Evolutionary conservation across 805 yeast species (phyloP).

Genomic region (Danielia oregonensis): DNA sequence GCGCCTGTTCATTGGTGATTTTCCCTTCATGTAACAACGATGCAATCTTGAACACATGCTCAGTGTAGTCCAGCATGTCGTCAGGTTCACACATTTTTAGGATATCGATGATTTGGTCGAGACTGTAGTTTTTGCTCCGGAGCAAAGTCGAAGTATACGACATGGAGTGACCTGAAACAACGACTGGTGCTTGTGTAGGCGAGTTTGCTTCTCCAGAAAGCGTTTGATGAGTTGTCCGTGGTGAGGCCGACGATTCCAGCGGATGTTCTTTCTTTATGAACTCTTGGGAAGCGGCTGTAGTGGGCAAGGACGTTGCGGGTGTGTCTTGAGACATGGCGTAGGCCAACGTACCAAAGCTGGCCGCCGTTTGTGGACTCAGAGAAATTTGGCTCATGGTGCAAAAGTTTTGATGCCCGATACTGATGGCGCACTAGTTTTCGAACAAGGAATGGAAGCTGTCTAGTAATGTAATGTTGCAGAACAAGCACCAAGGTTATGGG

Average conservation of each 20-base stretch:
- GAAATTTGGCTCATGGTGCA: constrained; percentile 1
- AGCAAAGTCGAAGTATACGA: neutral
- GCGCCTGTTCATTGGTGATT: constrained; percentile 11
- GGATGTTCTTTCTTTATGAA: too few relatives aligned
- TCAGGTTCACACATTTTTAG: constrained; percentile 26
- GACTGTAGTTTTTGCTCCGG: neutral
- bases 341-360: constrained; percentile 2
- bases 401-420: too few relatives aligned
- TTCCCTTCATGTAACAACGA: constrained; percentile 21
- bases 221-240: too few relatives aligned
- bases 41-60: constrained; percentile 32
- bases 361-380: neutral
- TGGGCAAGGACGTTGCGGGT: constrained; percentile 1
- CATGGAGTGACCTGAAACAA: too few relatives aligned
- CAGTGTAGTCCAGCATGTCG: constrained; percentile 33
- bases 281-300: constrained; percentile 6
- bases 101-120: constrained; percentile 24
- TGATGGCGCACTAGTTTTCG: too few relatives aligned
- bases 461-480: too few relatives aligned
- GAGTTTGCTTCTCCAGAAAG: too few relatives aligned
- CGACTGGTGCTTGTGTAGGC: constrained; percentile 4
- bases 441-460: too few relatives aligned
- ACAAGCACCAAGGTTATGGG: too few relatives aligned
- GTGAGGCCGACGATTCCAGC: too few relatives aligned
- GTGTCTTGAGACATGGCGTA: neutral